Percentiles rank a stretch among this genome's conserved stretches.
phyloP scores from a whole-genome alignment of 768 basidiomycete species.

The Leucosporidium creatinivorum region DNA sequence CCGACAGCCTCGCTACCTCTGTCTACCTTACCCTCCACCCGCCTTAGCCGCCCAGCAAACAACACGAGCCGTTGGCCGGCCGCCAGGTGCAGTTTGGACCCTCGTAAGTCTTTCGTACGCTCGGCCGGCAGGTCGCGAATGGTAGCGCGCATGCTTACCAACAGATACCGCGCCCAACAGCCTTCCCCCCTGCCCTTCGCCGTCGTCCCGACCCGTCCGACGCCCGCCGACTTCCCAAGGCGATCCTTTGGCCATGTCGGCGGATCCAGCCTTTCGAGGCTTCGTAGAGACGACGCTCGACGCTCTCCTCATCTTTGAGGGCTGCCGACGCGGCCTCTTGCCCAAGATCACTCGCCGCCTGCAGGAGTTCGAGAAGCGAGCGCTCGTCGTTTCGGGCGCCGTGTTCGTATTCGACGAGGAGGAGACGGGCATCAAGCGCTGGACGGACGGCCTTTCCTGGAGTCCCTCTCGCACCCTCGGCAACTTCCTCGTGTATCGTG shows the following conservation, averaged over 20 bases:
- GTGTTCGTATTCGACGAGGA: slow-evolving; percentile 98
- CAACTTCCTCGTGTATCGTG: slow-evolving; percentile 91
- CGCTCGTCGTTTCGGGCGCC: slow-evolving; percentile 84
- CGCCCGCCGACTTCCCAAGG: neutral
- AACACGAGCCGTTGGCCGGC: no score
- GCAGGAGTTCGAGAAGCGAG: slow-evolving; percentile 75
- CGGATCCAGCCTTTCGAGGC: slow-evolving; percentile 46
- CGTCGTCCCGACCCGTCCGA: neutral
- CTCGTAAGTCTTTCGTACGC: no score
- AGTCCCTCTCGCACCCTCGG: slow-evolving; percentile 85
- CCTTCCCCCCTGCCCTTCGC: neutral
- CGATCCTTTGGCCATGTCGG: slow-evolving; percentile 1
- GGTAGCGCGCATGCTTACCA: neutral
- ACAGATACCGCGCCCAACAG: neutral
- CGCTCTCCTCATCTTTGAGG: slow-evolving; percentile 93
- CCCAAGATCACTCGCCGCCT: slow-evolving; percentile 86
- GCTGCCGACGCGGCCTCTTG: slow-evolving; percentile 78
- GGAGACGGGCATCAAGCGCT: slow-evolving; percentile 88
- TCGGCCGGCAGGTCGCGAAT: neutral
- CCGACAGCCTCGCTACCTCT: no score
- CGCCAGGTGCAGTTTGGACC: no score
- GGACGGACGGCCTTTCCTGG: slow-evolving; percentile 93
- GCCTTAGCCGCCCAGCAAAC: no score
- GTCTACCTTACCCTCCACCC: no score
- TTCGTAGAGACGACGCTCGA: slow-evolving; percentile 94